phyloP scores from a whole-genome alignment of 192 early-diverging fungal genomes.

The Fimicolochytrium jonesii region DNA sequence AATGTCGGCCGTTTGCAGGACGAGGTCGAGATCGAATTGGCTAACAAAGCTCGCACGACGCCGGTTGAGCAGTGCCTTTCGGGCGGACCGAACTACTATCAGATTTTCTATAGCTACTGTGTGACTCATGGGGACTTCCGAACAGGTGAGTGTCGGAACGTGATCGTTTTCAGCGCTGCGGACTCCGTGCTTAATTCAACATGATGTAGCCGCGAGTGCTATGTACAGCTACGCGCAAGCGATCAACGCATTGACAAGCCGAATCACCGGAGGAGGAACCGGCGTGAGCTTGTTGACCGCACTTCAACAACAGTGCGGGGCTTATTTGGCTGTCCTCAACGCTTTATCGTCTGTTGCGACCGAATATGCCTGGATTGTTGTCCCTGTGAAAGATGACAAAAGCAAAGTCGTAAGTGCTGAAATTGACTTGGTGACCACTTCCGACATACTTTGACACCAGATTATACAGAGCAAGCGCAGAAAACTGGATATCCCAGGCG shows the following conservation, averaged over 20 bases:
- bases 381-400: background rate
- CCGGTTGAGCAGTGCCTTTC: background rate
- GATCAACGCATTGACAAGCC: slow-evolving; percentile 16
- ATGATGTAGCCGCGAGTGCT: slow-evolving; percentile 19
- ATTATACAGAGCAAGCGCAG: no score
- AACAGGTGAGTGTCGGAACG: slow-evolving; percentile 23
- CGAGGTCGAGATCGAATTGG: slow-evolving; percentile 34
- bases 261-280: slow-evolving; percentile 7
- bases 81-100: slow-evolving; percentile 32
- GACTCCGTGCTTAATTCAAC: background rate
- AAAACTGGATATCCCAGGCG: no score
- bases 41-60: slow-evolving; percentile 21
- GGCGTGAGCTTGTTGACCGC: slow-evolving; percentile 11
- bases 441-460: no score
- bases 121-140: slow-evolving; percentile 24
- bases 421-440: no score
- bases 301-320: slow-evolving; percentile 28
- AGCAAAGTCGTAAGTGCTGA: no score
- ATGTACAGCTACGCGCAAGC: slow-evolving; percentile 38
- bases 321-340: slow-evolving; percentile 35
- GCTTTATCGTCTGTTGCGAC: slow-evolving; percentile 21
- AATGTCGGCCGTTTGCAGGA: slow-evolving; percentile 26
- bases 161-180: background rate
- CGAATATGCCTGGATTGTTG: slow-evolving; percentile 31
- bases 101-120: slow-evolving; percentile 36